Conservation (phyloP, 257 asterid species). For the Sherardia arvensis region DNA sequence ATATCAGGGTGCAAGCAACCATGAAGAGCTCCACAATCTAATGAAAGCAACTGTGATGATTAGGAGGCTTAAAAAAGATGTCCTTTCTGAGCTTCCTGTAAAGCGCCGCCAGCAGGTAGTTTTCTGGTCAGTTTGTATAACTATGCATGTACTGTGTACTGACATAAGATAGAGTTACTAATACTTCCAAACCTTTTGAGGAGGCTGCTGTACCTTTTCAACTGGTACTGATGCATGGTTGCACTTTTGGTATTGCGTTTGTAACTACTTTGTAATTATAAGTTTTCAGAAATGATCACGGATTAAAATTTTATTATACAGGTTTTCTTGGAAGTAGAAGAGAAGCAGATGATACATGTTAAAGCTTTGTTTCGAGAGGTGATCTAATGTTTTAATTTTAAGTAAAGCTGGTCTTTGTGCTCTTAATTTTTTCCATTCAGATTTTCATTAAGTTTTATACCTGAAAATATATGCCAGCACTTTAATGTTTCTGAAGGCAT, state of each 20-base stretch:
- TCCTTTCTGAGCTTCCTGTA: slow-evolving; percentile 81
- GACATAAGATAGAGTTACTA: not conserved
- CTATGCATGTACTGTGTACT: slow-evolving; percentile 1
- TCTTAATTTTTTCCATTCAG: not conserved
- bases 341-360: slow-evolving; percentile 66
- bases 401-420: not conserved
- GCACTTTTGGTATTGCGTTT: not conserved
- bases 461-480: not conserved
- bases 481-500: not conserved
- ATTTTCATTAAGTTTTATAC: not conserved
- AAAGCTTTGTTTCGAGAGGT: slow-evolving; percentile 84
- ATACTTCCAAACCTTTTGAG: not conserved
- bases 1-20: slow-evolving; percentile 98
- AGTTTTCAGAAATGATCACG: not conserved
- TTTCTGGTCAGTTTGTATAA: not conserved
- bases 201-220: not conserved
- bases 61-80: slow-evolving; percentile 93
- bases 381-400: slow-evolving; percentile 9
- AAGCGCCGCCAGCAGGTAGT: slow-evolving; percentile 89
- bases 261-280: not conserved
- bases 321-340: slow-evolving; percentile 84
- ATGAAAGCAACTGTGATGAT: slow-evolving; percentile 91
- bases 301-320: slow-evolving; percentile 9
- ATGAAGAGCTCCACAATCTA: slow-evolving; percentile 90
- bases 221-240: not conserved